Conservation (phyloP, 257 asterid species). For the Petunia secreta region DNA sequence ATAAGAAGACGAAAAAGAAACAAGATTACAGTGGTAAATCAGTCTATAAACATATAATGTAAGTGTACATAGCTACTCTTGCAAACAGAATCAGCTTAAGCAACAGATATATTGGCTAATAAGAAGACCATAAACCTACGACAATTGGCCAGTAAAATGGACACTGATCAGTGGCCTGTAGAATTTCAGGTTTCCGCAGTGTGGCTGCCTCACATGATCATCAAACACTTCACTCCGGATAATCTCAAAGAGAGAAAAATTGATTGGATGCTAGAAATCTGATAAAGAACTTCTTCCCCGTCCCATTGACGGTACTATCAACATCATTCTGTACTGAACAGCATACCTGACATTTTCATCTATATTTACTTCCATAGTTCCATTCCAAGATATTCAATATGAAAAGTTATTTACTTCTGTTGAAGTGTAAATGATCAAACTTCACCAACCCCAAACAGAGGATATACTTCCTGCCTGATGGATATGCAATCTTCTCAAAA, state of each 20-base stretch:
- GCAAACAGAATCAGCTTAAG: constrained; percentile 14
- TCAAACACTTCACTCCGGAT: background rate
- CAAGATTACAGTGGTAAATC: background rate
- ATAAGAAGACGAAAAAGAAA: background rate
- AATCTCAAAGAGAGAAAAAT: background rate
- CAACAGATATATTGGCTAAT: background rate
- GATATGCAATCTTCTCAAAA: background rate
- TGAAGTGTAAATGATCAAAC: background rate
- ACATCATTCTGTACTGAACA: constrained; percentile 2
- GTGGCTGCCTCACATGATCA: background rate
- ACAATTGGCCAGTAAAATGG: background rate
- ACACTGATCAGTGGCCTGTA: background rate
- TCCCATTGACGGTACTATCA: background rate
- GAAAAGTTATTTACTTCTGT: background rate
- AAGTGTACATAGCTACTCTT: background rate
- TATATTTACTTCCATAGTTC: background rate
- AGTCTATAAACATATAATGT: background rate
- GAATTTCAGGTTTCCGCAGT: constrained; percentile 1
- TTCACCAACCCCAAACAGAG: constrained; percentile 8
- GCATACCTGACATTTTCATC: background rate
- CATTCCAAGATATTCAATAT: constrained; percentile 22
- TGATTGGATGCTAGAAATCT: too few species aligned
- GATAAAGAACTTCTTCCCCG: too few species aligned
- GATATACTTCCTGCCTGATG: background rate
- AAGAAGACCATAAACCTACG: background rate